These are phyloP conservation scores for Barnettozyma siamensis DNA, from an alignment of 805 yeast genomes.

Conservation along the genomic window DNA sequence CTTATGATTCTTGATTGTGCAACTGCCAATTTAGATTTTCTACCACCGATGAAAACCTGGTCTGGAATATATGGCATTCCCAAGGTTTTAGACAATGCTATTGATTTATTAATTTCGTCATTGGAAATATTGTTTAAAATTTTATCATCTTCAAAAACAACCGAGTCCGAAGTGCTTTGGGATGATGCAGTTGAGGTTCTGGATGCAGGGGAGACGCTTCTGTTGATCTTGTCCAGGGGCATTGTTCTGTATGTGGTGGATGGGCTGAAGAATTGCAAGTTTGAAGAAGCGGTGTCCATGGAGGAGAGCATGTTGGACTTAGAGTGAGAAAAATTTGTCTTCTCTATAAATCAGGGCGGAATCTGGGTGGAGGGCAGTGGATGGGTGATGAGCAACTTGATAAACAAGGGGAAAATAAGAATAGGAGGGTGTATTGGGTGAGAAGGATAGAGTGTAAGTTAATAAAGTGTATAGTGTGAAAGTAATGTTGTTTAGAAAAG, in stretches of 20 bases:
- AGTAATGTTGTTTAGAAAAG: neutral
- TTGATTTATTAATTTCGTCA: constrained; percentile 1
- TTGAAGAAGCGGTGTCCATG: constrained; percentile 7
- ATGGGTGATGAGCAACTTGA: too few species aligned
- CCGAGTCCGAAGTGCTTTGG: constrained; percentile 16
- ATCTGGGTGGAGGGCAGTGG: too few species aligned
- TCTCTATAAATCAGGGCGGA: too few species aligned
- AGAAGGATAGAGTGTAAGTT: too few species aligned
- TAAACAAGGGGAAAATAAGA: too few species aligned
- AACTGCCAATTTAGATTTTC: constrained; percentile 84
- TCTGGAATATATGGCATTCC: constrained; percentile 22
- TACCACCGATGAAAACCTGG: constrained; percentile 65
- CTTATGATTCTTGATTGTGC: constrained; percentile 77
- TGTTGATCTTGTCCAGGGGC: constrained; percentile 3
- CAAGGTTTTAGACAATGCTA: constrained; percentile 8
- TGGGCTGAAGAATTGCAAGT: constrained; percentile 5
- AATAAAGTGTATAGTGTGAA: too few species aligned
- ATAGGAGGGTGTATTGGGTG: too few species aligned
- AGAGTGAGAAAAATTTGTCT: neutral
- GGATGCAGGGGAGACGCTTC: constrained; percentile 3
- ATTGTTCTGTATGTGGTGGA: constrained; percentile 7
- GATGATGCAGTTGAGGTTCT: constrained; percentile 8
- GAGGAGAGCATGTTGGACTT: constrained; percentile 10
- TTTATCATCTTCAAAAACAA: constrained; percentile 19
- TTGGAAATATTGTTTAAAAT: constrained; percentile 3